A percentile compares a stretch with the other conserved stretches of the same genome.
phyloP scores from a whole-genome alignment of 106 monocot genomes.

The Dendrobium catenatum region DNA sequence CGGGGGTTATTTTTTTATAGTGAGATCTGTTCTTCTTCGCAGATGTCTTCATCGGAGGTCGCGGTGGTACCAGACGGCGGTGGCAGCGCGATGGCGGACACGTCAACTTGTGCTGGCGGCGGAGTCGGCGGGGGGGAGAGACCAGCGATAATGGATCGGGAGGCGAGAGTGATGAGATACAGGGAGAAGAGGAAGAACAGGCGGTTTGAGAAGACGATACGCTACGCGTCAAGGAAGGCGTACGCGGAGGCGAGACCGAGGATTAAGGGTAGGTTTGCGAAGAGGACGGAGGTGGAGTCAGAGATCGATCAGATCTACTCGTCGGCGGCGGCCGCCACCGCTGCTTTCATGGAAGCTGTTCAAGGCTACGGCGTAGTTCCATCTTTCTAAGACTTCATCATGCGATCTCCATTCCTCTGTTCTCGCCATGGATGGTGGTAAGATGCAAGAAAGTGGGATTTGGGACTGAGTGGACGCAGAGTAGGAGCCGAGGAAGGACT shows the following conservation, averaged over 20 bases:
- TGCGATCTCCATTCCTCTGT: neutral
- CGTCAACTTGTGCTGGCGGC: neutral
- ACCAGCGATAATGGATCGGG: conserved; percentile 32
- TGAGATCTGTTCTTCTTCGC: neutral
- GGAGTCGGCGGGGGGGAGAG: neutral
- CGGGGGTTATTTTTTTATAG: no score
- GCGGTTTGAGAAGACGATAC: conserved; percentile 39
- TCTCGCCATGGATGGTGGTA: neutral
- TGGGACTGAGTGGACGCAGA: no score
- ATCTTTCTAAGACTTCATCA: conserved; percentile 19
- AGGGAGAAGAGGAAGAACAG: conserved; percentile 34
- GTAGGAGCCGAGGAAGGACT: no score
- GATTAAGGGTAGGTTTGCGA: conserved; percentile 66
- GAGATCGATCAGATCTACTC: conserved; percentile 27
- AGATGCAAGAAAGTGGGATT: no score
- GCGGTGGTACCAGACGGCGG: conserved; percentile 44
- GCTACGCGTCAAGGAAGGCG: conserved; percentile 40
- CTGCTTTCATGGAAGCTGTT: conserved; percentile 10
- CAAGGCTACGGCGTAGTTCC: conserved; percentile 37
- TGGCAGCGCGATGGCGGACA: conserved; percentile 11
- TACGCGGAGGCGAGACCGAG: conserved; percentile 56
- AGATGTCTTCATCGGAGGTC: conserved; percentile 47
- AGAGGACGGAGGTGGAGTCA: conserved; percentile 26
- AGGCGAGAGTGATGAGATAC: conserved; percentile 44
- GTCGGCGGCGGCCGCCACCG: conserved; percentile 5